These are phyloP conservation scores for Diaporthe batatas DNA, from an alignment of 2,329 filamentous ascomycete species.

Conservation along the genomic window DNA sequence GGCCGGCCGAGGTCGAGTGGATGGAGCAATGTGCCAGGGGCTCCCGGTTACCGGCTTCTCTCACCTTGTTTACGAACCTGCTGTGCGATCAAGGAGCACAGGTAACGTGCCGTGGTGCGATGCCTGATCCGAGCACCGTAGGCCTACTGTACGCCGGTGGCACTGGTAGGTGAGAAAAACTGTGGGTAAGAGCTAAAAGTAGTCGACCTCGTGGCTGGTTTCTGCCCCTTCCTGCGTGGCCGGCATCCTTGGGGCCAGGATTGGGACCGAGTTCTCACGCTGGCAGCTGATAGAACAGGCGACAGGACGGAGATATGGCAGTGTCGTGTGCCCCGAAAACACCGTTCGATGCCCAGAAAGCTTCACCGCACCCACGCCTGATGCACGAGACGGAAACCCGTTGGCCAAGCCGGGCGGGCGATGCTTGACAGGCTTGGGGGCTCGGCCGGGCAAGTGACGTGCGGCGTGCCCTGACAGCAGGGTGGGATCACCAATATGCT, in stretches of 20 bases:
- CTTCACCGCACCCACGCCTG: constrained; percentile 21
- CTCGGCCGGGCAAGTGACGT: constrained; percentile 1
- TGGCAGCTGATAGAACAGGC: constrained; percentile 33
- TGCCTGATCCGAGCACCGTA: constrained; percentile 10
- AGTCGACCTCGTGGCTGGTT: constrained; percentile 6
- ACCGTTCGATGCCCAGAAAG: constrained; percentile 37
- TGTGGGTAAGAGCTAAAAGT: constrained; percentile 22
- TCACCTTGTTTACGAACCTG: neutral
- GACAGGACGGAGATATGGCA: constrained; percentile 1
- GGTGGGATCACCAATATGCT: neutral
- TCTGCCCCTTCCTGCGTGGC: constrained; percentile 12
- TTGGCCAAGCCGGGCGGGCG: constrained; percentile 25
- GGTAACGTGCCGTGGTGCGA: constrained; percentile 23
- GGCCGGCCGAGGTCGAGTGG: constrained; percentile 20
- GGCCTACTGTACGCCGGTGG: neutral
- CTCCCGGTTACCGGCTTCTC: constrained; percentile 26
- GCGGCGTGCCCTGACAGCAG: constrained; percentile 6
- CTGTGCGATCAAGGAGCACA: neutral
- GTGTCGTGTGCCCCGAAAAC: constrained; percentile 12
- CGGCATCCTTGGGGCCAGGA: neutral
- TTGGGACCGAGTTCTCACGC: constrained; percentile 2
- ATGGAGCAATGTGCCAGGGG: constrained; percentile 23
- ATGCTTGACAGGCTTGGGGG: constrained; percentile 28
- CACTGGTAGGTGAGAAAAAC: neutral
- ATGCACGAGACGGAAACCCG: neutral